phyloP scores from a whole-genome alignment of 345 rosid species.

The Turritis glabra region DNA sequence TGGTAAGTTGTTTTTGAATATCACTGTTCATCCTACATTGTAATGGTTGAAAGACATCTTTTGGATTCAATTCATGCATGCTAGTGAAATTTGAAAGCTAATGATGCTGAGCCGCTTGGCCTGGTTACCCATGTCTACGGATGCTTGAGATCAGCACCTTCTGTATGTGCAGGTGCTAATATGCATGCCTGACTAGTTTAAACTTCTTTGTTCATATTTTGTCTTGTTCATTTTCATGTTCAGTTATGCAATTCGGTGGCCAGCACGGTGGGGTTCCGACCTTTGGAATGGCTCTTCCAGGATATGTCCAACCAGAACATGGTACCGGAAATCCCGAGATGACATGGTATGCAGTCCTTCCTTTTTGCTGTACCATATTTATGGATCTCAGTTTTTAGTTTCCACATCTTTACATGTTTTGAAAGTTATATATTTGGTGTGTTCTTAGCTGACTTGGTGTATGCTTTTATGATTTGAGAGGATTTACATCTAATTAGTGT shows the following conservation, averaged over 20 bases:
- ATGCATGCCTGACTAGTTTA: conserved; percentile 16
- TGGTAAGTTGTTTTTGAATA: conserved; percentile 44
- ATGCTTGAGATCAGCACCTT: not conserved
- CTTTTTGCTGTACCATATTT: not conserved
- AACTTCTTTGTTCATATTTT: not conserved
- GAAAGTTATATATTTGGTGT: not conserved
- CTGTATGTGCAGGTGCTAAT: not conserved
- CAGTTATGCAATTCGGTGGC: conserved; percentile 83
- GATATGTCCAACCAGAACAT: conserved; percentile 60
- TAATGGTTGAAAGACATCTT: conserved; percentile 4
- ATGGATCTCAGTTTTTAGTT: not conserved
- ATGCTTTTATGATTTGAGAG: conserved; percentile 5
- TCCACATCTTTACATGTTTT: not conserved
- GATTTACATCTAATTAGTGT: not conserved
- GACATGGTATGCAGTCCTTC: conserved; percentile 68
- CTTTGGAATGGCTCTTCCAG: conserved; percentile 94
- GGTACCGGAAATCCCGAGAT: conserved; percentile 89
- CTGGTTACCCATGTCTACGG: not conserved
- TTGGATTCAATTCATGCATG: conserved; percentile 10
- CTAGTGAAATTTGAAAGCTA: conserved; percentile 8
- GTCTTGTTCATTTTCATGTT: not conserved
- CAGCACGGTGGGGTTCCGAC: conserved; percentile 96
- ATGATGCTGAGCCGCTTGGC: not conserved
- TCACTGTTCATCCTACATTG: conserved; percentile 1
- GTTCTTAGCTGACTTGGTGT: conserved; percentile 6